Evolutionary conservation across 2,329 filamentous ascomycete genomes (phyloP).

Genomic region (Sporothrix globosa): DNA sequence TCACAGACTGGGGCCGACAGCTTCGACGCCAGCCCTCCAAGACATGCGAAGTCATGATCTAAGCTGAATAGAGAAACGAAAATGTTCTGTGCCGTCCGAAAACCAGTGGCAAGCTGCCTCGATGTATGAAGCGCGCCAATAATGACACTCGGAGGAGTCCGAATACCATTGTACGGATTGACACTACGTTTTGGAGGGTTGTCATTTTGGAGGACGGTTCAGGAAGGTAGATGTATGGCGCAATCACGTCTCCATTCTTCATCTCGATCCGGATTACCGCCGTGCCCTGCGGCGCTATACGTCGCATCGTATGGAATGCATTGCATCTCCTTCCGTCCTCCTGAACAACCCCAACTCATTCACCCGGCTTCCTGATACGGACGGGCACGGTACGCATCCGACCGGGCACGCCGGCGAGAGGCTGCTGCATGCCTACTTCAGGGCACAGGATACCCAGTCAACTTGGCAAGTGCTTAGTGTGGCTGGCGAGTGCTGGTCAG

Average conservation of each 20-base stretch:
- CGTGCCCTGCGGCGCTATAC: neutral
- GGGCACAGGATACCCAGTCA: neutral
- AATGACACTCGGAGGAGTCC: conserved; percentile 8
- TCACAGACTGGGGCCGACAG: too few relatives aligned
- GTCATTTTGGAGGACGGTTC: neutral
- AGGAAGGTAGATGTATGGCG: neutral
- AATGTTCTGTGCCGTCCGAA: neutral
- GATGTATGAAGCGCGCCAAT: neutral
- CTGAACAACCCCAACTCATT: neutral
- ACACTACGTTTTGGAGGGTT: neutral
- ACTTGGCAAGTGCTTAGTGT: too few relatives aligned
- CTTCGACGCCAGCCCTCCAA: too few relatives aligned
- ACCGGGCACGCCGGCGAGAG: conserved; percentile 11
- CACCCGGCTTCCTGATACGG: neutral
- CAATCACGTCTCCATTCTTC: too few relatives aligned
- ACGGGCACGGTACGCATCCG: conserved; percentile 15
- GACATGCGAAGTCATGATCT: too few relatives aligned
- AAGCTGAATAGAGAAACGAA: too few relatives aligned
- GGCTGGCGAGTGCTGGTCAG: neutral
- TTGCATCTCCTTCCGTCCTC: neutral
- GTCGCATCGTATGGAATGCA: neutral
- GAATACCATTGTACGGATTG: conserved; percentile 9
- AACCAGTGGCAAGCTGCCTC: neutral
- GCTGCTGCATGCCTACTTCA: neutral
- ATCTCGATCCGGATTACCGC: neutral